A percentile compares a stretch with the other conserved stretches of the same genome.
Evolutionary conservation across 1,284 basidiomycete species (phyloP).

Genomic region (Trichosporon sp.): DNA sequence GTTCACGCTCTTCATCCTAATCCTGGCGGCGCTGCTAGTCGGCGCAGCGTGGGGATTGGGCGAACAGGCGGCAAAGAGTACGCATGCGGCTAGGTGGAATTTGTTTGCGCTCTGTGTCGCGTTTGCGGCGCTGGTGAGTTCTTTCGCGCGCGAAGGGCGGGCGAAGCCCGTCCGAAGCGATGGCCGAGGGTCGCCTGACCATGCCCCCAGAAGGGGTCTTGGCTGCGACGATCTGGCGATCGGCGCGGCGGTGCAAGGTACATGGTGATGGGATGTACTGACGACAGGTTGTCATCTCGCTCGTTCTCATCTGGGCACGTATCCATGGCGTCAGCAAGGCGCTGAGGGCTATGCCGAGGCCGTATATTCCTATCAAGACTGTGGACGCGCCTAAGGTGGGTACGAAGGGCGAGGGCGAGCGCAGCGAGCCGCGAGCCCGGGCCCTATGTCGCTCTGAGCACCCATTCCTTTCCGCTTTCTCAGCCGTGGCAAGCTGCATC

Average conservation of each 20-base stretch:
- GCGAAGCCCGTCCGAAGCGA: neutral
- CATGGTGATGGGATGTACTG: no score
- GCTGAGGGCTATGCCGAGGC: constrained; percentile 58
- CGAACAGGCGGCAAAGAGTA: constrained; percentile 40
- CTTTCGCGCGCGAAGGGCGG: neutral
- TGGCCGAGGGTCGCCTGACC: no score
- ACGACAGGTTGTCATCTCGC: constrained; percentile 29
- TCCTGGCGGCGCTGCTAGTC: constrained; percentile 34
- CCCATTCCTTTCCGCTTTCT: no score
- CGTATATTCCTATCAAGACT: constrained; percentile 57
- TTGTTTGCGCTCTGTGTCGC: constrained; percentile 40
- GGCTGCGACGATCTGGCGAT: no score
- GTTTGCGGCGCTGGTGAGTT: constrained; percentile 40
- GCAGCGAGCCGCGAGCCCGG: no score
- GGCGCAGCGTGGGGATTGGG: constrained; percentile 41
- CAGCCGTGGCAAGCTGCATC: no score
- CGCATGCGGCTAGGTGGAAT: constrained; percentile 39
- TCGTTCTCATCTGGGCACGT: constrained; percentile 37
- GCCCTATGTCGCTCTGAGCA: no score
- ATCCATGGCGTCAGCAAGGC: constrained; percentile 36
- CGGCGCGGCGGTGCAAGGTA: no score
- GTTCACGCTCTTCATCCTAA: constrained; percentile 38
- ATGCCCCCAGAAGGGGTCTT: no score
- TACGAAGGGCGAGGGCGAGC: constrained; percentile 12
- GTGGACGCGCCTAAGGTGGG: constrained; percentile 68